Base-by-base conservation (phyloP, 2,329 filamentous ascomycete genomes). In the Trichoderma sp. region DNA sequence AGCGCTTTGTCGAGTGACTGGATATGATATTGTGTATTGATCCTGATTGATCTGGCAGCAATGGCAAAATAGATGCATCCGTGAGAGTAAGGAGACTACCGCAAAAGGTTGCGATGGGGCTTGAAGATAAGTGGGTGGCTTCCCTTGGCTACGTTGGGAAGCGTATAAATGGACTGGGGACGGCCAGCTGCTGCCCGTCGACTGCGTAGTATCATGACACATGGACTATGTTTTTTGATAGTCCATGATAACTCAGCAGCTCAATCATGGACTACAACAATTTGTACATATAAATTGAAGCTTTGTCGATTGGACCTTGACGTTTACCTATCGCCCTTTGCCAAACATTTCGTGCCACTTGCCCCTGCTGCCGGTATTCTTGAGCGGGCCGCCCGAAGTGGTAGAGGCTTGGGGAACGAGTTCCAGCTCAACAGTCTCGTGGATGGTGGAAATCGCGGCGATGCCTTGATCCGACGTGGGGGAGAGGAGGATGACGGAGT, bases 321-420 rank as follows among this genome's bases (percentile, higher is more conserved):
- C 5, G 15, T 17, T 3, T 9, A 29, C 19, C 37, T 68, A 85
- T 70, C 84, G 77, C 5, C 76, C 78, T 70, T 75, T 78, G 1
- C 81, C 84, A 75, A 88, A 88, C 73, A 80, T 85, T 75, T 88
- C 86, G 72, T 89, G 86, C 86, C 86, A 89, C 72, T 87, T 88
- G 42, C 84, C 84, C 76, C 81, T 77, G 68, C 74, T 75, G 2
- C 73, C 74, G 2, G 76, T 74, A 65, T 76, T 70, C 59, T 70
- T 78, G 29, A 71, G 71, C 73, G 59, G 72, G 72, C 69, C 70
- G 64, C 73, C 63, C 69, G 77, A 25, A 71, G 76, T 60, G 71
- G 76, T 63, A 70, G 77, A 67, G 70, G 75, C 67, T 52, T 79
- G 71, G 7, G 78, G 71, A 67, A 86, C 80, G 1, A 78, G 74